A percentile compares a stretch with the other conserved stretches of the same genome.
Conservation (phyloP, 257 asterid genomes). For the Striga asiatica region DNA sequence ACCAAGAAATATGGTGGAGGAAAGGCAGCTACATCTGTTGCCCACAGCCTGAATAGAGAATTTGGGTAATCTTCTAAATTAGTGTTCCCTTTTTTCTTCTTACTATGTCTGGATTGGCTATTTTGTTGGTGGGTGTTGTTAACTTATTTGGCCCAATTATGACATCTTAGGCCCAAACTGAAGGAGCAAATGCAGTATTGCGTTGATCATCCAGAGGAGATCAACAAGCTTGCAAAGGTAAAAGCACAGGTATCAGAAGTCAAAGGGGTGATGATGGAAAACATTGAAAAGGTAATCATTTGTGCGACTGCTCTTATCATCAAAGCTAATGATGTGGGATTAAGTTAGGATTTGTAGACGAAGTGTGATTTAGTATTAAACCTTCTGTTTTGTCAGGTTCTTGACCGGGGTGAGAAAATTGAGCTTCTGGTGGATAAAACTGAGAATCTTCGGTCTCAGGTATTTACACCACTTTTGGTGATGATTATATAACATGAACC, state of each 20-base stretch:
- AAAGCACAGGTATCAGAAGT: conserved; percentile 96
- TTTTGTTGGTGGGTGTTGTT: neutral
- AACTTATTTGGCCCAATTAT: conserved; percentile 3
- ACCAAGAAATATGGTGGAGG: conserved; percentile 88
- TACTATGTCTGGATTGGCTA: neutral
- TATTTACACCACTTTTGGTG: conserved; percentile 1
- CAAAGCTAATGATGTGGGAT: neutral
- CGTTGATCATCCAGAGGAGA: conserved; percentile 91
- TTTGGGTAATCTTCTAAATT: conserved; percentile 48
- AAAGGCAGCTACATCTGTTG: conserved; percentile 90
- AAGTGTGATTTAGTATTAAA: conserved; percentile 1
- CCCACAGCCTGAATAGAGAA: conserved; percentile 69
- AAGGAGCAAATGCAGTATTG: conserved; percentile 98
- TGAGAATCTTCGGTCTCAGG: conserved; percentile 89
- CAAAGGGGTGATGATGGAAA: conserved; percentile 98
- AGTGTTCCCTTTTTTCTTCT: neutral
- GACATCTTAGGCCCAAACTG: conserved; percentile 56
- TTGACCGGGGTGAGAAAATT: conserved; percentile 93
- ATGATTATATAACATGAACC: neutral
- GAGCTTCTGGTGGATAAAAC: conserved; percentile 90
- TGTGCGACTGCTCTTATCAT: neutral
- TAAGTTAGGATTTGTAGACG: neutral
- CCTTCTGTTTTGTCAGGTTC: conserved; percentile 43
- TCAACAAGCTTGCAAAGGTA: conserved; percentile 79
- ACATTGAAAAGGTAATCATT: conserved; percentile 72